Percentiles rank a stretch among this genome's conserved stretches.
Conservation (phyloP, 768 basidiomycete genomes). For the Mrakia gelida region DNA sequence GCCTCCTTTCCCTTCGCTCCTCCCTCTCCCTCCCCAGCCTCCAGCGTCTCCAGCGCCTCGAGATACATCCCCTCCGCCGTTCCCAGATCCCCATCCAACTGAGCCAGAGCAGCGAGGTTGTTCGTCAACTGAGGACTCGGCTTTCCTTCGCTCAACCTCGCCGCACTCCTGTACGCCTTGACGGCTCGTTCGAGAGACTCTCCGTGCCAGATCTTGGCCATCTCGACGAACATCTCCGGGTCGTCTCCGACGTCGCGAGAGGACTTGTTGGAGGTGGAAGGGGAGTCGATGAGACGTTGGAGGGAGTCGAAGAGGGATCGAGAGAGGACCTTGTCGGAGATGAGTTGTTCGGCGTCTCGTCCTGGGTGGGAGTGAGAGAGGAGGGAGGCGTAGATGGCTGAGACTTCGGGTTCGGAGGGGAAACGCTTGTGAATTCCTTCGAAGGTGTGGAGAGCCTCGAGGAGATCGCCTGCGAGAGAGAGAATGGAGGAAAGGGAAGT, state of each 20-base stretch:
- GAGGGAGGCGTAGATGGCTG: conserved; percentile 81
- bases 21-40: conserved; percentile 49
- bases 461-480: conserved; percentile 19
- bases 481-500: background rate
- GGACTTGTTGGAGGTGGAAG: conserved; percentile 47
- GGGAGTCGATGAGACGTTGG: conserved; percentile 57
- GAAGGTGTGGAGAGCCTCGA: conserved; percentile 41
- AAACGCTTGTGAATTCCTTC: conserved; percentile 42
- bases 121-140: conserved; percentile 36
- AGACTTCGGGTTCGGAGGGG: conserved; percentile 66
- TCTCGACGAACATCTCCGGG: conserved; percentile 81
- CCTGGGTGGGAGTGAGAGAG: conserved; percentile 77
- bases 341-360: conserved; percentile 65
- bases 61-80: conserved; percentile 68
- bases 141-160: conserved; percentile 35
- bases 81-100: conserved; percentile 45
- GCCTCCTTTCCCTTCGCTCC: conserved; percentile 52
- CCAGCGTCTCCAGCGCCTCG: conserved; percentile 57
- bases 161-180: conserved; percentile 68
- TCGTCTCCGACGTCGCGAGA: conserved; percentile 64
- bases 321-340: conserved; percentile 66
- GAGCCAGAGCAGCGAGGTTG: conserved; percentile 40
- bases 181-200: conserved; percentile 70
- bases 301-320: conserved; percentile 78
- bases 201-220: conserved; percentile 81